A percentile compares a stretch with the other conserved stretches of the same genome.
Conservation (phyloP, 2,329 filamentous ascomycete genomes). For the Fusarium palustre region DNA sequence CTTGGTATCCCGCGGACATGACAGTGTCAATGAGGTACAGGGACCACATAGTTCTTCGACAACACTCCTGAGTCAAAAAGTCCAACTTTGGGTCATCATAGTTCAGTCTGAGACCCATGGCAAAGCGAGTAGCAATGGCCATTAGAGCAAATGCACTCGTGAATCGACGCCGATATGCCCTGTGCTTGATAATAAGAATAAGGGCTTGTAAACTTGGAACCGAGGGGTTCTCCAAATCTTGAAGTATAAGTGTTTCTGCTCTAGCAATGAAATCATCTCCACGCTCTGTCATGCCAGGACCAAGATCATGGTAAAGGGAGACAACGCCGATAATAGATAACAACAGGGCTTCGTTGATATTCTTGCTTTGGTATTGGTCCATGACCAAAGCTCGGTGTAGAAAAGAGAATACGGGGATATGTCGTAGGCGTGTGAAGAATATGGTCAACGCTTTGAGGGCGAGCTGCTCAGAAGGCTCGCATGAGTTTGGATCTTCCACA, state of each 20-base stretch:
- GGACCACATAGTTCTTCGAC: background rate
- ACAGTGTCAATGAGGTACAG: background rate
- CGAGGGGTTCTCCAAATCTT: background rate
- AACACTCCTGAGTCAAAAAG: background rate
- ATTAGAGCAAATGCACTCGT: background rate
- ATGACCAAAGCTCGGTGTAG: background rate
- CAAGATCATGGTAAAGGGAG: background rate
- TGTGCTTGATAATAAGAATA: background rate
- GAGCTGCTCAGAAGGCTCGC: background rate
- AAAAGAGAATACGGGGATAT: background rate
- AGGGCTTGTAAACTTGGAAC: background rate
- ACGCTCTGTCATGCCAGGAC: background rate
- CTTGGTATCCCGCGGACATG: background rate
- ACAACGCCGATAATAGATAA: background rate
- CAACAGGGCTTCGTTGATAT: background rate
- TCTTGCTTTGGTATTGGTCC: background rate
- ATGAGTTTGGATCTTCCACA: background rate
- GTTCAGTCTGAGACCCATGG: background rate
- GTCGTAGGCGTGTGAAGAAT: background rate
- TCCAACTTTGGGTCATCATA: background rate
- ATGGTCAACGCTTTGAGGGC: background rate
- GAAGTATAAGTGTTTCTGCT: background rate
- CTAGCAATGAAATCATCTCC: background rate
- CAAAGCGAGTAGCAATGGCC: background rate
- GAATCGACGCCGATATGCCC: background rate